Base-by-base conservation (phyloP, 2,329 filamentous ascomycete species). In the Paradendryphiella salina region DNA sequence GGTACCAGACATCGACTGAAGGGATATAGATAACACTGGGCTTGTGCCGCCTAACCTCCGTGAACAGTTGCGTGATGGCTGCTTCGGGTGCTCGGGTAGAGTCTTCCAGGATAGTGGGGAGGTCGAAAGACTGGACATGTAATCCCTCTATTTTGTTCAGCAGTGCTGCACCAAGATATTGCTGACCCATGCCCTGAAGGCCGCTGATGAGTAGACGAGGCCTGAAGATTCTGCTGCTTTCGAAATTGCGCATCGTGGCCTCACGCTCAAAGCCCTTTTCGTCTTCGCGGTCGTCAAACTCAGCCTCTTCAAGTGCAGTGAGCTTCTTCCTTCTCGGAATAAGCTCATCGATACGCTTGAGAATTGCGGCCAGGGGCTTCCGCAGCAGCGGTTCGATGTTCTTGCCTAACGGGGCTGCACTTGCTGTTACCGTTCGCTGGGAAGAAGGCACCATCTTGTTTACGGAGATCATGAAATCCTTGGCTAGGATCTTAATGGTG, bases 361-460 rank as follows among this genome's bases (percentile, higher is more conserved):
- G 82, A 35, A 96, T 85, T n/a, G 83, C 76, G 8, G 77, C 77
- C 8, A 97, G 80, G 54, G 93, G 87, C 18, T 83, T 79, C 23
- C 86, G 83, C 29, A 99, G 80, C 4, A 99, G 78, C 13, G 94
- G 92, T 66, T 92, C 89, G 42, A 99, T 83, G 9, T 83, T 80
- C 61, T 86, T 86, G 1, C 90, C 89, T 14, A 99, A 77, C 0
- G 93, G 88, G 11, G 87, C 83, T 44, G 93, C 92, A 10, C 87
- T 89, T 10, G 92, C 93, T 3, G 90, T 87, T 0, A 90, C 86
- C 38, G 93, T 93, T 56, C 94, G 82, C 72, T 97, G 90, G 0
- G 94, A 97, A 0, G 94, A 97, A 5, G 94, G 94, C 9, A 96
- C 84, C 75, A 99, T 90, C 74, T 96, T 96, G 77, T 96, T 96